phyloP scores from a whole-genome alignment of 2,329 filamentous ascomycete species.

The Pestalotiopsis sp. region DNA sequence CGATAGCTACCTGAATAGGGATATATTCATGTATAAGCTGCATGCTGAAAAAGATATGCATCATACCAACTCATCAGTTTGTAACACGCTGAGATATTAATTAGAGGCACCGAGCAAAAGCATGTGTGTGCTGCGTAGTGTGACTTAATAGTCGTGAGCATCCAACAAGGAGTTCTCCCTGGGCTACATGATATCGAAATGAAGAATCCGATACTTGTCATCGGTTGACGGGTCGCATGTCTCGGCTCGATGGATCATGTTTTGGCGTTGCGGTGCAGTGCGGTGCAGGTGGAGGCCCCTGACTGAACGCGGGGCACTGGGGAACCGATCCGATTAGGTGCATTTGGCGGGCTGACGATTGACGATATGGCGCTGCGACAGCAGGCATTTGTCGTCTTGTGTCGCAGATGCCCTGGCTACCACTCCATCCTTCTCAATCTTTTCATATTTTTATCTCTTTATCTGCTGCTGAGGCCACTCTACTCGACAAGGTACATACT shows the following conservation, averaged over 20 bases:
- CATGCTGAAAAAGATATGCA: not conserved
- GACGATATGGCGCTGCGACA: not conserved
- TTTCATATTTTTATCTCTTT: not conserved
- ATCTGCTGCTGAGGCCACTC: not conserved
- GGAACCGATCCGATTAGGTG: not conserved
- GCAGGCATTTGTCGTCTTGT: not conserved
- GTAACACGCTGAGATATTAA: too few species aligned
- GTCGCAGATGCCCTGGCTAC: not conserved
- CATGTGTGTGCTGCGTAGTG: too few species aligned
- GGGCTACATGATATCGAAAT: too few species aligned
- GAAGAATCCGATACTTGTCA: too few species aligned
- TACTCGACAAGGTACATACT: not conserved
- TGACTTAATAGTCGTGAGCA: too few species aligned
- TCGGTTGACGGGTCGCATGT: not conserved
- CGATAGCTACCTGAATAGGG: not conserved
- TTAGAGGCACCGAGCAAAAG: too few species aligned
- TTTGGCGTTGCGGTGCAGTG: too few species aligned
- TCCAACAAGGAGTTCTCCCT: too few species aligned
- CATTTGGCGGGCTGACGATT: not conserved
- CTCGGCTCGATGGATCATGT: not conserved
- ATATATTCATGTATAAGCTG: not conserved
- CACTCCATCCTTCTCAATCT: not conserved
- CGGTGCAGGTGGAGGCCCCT: not conserved
- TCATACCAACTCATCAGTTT: too few species aligned
- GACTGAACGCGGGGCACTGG: not conserved